These are phyloP conservation scores for Agrocybe pediades DNA, from an alignment of 768 basidiomycete genomes.

Conservation along the genomic window DNA sequence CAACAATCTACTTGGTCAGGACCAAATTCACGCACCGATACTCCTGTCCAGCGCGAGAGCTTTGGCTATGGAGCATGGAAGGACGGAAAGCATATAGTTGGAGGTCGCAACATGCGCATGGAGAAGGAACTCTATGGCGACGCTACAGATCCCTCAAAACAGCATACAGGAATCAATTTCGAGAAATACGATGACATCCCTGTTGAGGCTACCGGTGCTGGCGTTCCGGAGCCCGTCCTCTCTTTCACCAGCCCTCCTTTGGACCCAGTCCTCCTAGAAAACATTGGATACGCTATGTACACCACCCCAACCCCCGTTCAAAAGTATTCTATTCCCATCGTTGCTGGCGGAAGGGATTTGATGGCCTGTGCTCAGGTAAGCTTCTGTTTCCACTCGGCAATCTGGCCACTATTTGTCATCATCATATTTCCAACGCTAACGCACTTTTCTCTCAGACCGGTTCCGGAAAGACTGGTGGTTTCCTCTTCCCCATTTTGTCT, in stretches of 20 bases:
- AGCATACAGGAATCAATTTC: conserved; percentile 98
- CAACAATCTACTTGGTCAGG: conserved; percentile 37
- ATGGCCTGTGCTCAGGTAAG: conserved; percentile 94
- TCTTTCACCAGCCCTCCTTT: conserved; percentile 88
- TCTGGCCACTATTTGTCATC: conserved; percentile 12
- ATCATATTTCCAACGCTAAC: conserved; percentile 13
- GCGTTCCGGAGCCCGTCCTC: conserved; percentile 93
- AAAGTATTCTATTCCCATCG: conserved; percentile 99
- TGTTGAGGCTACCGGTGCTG: conserved; percentile 95
- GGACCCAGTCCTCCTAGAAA: conserved; percentile 92
- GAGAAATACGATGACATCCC: conserved; percentile 99
- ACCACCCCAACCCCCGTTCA: conserved; percentile 97
- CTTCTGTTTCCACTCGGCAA: conserved; percentile 9
- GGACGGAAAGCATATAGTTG: conserved; percentile 87
- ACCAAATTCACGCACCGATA: conserved; percentile 34
- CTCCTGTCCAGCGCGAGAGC: conserved; percentile 47
- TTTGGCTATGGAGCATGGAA: conserved; percentile 81
- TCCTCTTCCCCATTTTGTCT: conserved; percentile 98
- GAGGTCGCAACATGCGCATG: conserved; percentile 79
- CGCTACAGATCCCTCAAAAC: conserved; percentile 77
- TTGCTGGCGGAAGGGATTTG: conserved; percentile 84
- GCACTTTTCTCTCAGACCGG: conserved; percentile 68
- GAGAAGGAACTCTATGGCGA: conserved; percentile 98
- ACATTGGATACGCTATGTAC: conserved; percentile 92
- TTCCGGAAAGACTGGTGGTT: conserved; percentile 98